Conservation (phyloP, 805 yeast genomes). For the Ogataea sp. region DNA sequence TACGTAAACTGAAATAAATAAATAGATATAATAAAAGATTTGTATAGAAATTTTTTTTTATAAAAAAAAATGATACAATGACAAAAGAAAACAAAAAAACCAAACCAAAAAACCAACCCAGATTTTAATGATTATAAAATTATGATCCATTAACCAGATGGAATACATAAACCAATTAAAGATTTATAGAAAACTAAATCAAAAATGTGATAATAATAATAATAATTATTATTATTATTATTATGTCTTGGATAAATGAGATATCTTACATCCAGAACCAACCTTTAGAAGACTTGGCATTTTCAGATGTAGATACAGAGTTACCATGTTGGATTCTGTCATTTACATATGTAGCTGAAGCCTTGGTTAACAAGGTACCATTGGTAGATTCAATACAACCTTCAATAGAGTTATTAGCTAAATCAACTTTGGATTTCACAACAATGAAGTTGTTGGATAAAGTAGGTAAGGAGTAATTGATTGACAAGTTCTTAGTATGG, state of each 20-base stretch:
- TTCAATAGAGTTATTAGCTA: constrained; percentile 31
- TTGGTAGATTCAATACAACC: constrained; percentile 46
- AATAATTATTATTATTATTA: too few species aligned
- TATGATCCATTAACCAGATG: too few species aligned
- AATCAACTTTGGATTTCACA: constrained; percentile 40
- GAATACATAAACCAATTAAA: too few species aligned
- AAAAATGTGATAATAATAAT: too few species aligned
- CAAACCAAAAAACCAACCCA: too few species aligned
- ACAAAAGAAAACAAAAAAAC: not conserved
- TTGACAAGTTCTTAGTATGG: constrained; percentile 38
- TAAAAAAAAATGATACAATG: not conserved
- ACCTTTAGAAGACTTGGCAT: constrained; percentile 2
- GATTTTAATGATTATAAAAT: too few species aligned
- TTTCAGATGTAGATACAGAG: not conserved
- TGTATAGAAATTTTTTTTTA: not conserved
- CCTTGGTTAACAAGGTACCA: constrained; percentile 50
- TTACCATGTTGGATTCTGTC: not conserved
- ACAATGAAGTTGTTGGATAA: constrained; percentile 71
- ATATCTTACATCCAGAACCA: constrained; percentile 9
- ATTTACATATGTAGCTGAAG: constrained; percentile 31
- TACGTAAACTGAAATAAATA: too few species aligned
- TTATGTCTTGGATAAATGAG: too few species aligned
- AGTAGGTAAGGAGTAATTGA: constrained; percentile 64
- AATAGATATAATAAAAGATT: too few species aligned
- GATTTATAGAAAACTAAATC: too few species aligned